phyloP scores from a whole-genome alignment of 164 flowering plant species.

The Euptelea pleiosperma region DNA sequence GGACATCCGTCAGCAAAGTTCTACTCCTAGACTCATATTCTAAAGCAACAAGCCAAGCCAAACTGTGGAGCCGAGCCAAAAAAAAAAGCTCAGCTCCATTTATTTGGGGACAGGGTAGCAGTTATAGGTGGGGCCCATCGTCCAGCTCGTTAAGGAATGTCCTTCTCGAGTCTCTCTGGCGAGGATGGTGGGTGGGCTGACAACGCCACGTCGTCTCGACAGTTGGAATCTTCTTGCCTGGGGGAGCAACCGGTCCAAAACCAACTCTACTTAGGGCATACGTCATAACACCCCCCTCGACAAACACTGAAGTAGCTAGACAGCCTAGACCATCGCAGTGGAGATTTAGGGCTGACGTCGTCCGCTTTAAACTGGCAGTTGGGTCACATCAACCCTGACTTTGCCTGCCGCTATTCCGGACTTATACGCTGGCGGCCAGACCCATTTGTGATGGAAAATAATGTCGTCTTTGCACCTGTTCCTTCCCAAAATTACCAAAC shows the following conservation, averaged over 20 bases:
- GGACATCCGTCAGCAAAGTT: no score
- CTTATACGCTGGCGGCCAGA: slow-evolving; percentile 5
- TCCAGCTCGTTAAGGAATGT: slow-evolving; percentile 32
- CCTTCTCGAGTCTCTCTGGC: slow-evolving; percentile 47
- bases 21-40: no score
- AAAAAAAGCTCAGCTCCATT: slow-evolving; percentile 7
- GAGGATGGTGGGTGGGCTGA: slow-evolving; percentile 41
- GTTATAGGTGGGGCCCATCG: slow-evolving; percentile 18
- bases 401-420: slow-evolving; percentile 10
- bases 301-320: no score
- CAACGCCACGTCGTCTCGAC: slow-evolving; percentile 36
- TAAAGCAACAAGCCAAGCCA: neutral
- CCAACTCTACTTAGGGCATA: slow-evolving; percentile 14
- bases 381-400: slow-evolving; percentile 22
- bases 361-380: slow-evolving; percentile 5
- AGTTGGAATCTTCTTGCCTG: slow-evolving; percentile 33
- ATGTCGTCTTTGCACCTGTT: no score
- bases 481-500: no score
- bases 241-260: slow-evolving; percentile 5
- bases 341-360: slow-evolving; percentile 28
- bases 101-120: slow-evolving; percentile 15
- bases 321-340: neutral
- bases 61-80: neutral
- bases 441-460: neutral
- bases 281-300: slow-evolving; percentile 2